These are phyloP conservation scores for Elongisporangium prolatum DNA, from an alignment of 352 stramenopile genomes.

Conservation along the genomic window DNA sequence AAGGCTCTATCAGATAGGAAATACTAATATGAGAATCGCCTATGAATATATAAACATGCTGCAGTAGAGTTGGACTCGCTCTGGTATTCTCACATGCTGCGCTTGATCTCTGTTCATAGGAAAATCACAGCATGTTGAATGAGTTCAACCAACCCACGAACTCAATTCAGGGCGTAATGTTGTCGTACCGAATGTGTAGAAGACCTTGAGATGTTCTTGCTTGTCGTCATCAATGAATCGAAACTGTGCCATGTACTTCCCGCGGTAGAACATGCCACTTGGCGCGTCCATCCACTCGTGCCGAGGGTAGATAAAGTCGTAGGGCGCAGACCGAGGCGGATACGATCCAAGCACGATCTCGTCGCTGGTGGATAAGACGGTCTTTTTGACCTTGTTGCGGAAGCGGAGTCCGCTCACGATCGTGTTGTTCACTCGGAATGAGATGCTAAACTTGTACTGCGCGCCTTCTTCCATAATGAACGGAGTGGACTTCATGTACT, in stretches of 20 bases:
- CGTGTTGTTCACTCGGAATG: slow-evolving; percentile 79
- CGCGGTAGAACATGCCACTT: slow-evolving; percentile 82
- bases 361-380: slow-evolving; percentile 62
- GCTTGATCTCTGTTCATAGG: slow-evolving; percentile 48
- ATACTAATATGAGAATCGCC: background rate
- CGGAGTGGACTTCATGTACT: slow-evolving; percentile 65
- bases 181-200: slow-evolving; percentile 76
- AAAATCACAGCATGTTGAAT: background rate
- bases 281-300: slow-evolving; percentile 81
- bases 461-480: slow-evolving; percentile 72
- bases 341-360: slow-evolving; percentile 86
- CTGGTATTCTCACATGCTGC: background rate
- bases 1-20: background rate
- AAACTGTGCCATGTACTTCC: slow-evolving; percentile 83
- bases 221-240: slow-evolving; percentile 68
- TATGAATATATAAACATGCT: background rate
- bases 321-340: slow-evolving; percentile 57
- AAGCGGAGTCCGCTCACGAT: slow-evolving; percentile 86
- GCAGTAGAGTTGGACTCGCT: background rate
- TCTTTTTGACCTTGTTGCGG: slow-evolving; percentile 85
- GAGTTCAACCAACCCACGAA: background rate
- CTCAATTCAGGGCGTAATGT: background rate
- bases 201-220: slow-evolving; percentile 59
- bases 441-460: slow-evolving; percentile 82
- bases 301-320: slow-evolving; percentile 82